These are phyloP conservation scores for Borovskyia barvae DNA, from an alignment of 208 protist species.

Conservation along the genomic window DNA sequence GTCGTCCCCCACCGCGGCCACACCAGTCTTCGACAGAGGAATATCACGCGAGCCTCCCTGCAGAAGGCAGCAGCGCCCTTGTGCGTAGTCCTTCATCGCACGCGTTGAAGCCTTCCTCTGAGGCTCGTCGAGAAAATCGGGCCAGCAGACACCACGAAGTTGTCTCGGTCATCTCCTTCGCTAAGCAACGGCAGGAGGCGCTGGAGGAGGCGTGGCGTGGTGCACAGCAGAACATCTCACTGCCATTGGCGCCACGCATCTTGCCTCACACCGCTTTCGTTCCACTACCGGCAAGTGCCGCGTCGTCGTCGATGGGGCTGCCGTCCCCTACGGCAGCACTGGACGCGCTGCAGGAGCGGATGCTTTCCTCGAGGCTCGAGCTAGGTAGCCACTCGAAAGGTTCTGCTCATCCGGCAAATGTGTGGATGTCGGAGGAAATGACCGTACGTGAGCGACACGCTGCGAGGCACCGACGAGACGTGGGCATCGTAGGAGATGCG, in stretches of 20 bases:
- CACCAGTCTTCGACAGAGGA: too few relatives aligned
- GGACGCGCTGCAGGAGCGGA: conserved; percentile 9
- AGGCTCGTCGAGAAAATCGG: conserved; percentile 1
- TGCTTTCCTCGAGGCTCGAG: not conserved
- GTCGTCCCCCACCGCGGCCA: too few relatives aligned
- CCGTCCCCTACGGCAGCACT: conserved; percentile 3
- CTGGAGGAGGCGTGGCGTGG: conserved; percentile 19
- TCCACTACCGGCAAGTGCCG: too few relatives aligned
- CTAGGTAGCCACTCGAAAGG: too few relatives aligned
- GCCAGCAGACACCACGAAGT: conserved; percentile 4
- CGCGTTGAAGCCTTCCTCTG: not conserved
- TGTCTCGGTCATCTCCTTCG: conserved; percentile 1
- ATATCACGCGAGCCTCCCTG: not conserved
- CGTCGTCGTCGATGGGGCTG: too few relatives aligned
- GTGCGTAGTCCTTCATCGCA: conserved; percentile 11
- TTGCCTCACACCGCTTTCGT: too few relatives aligned
- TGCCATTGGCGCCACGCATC: not conserved
- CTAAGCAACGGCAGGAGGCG: conserved; percentile 5
- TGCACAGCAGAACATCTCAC: not conserved
- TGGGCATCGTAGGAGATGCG: too few relatives aligned
- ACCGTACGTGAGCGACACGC: too few relatives aligned
- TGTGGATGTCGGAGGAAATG: conserved; percentile 24
- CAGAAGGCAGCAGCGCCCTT: not conserved
- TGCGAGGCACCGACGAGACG: too few relatives aligned
- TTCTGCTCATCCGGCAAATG: not conserved